Base-by-base conservation (phyloP, 2,329 filamentous ascomycete species). In the Samsoniella hepiali region DNA sequence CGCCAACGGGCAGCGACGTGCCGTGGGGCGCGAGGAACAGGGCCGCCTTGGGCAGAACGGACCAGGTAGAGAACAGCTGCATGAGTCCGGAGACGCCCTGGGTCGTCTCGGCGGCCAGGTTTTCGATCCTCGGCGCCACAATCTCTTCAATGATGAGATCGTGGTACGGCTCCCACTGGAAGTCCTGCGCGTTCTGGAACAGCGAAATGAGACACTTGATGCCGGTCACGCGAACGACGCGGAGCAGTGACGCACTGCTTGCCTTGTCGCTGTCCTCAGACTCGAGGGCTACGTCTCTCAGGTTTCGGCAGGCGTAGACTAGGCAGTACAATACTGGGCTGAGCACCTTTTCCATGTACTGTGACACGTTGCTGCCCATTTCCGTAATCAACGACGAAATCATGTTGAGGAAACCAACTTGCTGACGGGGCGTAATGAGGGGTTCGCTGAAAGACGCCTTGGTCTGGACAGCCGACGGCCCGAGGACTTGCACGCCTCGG, bases 391-490 rank as follows among this genome's bases (percentile, higher is more conserved):
- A 86, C 11, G 94, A 88, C 65, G 93, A 88, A 57, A 95, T 82
- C 91, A 98, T 95, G 72, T 96, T 96, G 58, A 97, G 79, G 72
- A 97, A 87, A 79, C 96, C 95, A 64, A 95, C 84, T 74, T 97
- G 94, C 74, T 93, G 95, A 70, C 93, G 86, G 11, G 84, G 77
- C 17, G 85, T 83, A 32, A 93, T 77, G 13, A 89, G 66, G 51
- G 91, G 84, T 34, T 81, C 76, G 1, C 80, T 74, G 56, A 93
- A 84, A 1, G 81, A 72, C 62, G 82, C 78, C 57, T 84, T 79
- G 3, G 83, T 76, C 7, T 86, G 69, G 8, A 64, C 63, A 5
- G 76, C 69, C 1, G 77, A 72, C 11, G 82, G 76, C 58, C 84
- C 79, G 22, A 90, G 70, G 10, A 94, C 75, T 2, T 79, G 80